A percentile compares a stretch with the other conserved stretches of the same genome.
Conservation (phyloP, 306 rosid genomes). For the Crataegus laevigata region DNA sequence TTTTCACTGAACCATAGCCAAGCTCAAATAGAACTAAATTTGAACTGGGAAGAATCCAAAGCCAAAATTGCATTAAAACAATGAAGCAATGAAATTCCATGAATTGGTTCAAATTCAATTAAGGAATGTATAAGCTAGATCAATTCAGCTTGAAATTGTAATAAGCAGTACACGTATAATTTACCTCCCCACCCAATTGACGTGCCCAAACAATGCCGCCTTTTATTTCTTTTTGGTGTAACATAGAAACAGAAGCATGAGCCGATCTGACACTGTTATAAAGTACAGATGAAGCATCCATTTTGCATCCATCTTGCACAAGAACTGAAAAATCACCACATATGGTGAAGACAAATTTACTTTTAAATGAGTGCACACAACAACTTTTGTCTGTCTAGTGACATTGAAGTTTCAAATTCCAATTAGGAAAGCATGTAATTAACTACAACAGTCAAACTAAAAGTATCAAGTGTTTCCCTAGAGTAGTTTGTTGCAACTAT, state of each 20-base stretch:
- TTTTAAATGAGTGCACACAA: background rate
- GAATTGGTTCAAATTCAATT: background rate
- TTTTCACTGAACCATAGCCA: background rate
- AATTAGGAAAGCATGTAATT: too few relatives aligned
- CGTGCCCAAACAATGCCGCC: conserved; percentile 87
- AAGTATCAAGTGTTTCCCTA: background rate
- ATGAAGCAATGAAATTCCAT: background rate
- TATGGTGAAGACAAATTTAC: background rate
- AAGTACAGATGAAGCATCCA: conserved; percentile 83
- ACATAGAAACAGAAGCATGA: conserved; percentile 59
- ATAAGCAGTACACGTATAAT: background rate
- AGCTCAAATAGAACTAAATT: background rate
- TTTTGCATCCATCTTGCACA: conserved; percentile 78
- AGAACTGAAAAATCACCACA: conserved; percentile 50
- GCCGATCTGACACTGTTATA: conserved; percentile 91
- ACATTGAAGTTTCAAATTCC: background rate
- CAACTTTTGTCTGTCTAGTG: background rate
- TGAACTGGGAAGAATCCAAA: background rate
- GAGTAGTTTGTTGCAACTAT: background rate
- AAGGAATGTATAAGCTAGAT: background rate
- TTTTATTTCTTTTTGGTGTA: conserved; percentile 65
- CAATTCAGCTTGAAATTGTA: background rate
- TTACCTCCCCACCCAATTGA: conserved; percentile 96
- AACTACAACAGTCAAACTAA: background rate
- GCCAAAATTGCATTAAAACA: background rate